Evolutionary conservation across 2,329 filamentous ascomycete genomes (phyloP).

Genomic region (Pseudogymnoascus sp.): DNA sequence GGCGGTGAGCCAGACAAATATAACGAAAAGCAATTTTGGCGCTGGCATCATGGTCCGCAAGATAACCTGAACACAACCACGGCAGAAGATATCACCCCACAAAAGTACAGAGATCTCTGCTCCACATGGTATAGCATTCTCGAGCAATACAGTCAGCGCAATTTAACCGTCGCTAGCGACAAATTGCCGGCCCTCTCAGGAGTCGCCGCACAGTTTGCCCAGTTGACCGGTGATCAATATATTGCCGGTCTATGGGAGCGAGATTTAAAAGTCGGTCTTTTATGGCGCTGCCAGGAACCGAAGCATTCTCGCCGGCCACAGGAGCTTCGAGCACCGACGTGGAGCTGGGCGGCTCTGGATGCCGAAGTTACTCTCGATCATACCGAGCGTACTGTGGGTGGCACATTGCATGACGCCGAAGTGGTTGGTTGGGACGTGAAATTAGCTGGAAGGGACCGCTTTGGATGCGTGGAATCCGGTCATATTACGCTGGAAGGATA

Average conservation of each 20-base stretch:
- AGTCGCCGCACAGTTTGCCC: slow-evolving; percentile 11
- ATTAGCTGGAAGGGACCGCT: neutral
- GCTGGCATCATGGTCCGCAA: neutral
- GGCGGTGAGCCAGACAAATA: neutral
- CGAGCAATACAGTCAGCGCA: neutral
- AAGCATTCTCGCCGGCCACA: neutral
- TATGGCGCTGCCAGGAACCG: neutral
- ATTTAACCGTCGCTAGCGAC: slow-evolving; percentile 10
- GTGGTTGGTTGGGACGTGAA: neutral
- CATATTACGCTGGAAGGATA: neutral
- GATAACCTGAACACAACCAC: neutral
- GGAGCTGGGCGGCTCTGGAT: neutral
- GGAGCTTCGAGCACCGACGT: neutral
- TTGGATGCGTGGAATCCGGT: neutral
- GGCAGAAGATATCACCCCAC: neutral
- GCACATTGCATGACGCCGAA: neutral
- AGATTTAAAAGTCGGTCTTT: slow-evolving; percentile 9
- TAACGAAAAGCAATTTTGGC: neutral
- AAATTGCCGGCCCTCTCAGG: slow-evolving; percentile 13
- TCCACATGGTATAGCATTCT: slow-evolving; percentile 11
- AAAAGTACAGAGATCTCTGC: neutral
- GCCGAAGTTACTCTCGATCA: neutral
- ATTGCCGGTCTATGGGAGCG: slow-evolving; percentile 14
- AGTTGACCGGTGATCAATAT: slow-evolving; percentile 12
- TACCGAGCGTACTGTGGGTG: neutral